phyloP scores from a whole-genome alignment of 2,329 filamentous ascomycete genomes.

The Fusarium sp. region DNA sequence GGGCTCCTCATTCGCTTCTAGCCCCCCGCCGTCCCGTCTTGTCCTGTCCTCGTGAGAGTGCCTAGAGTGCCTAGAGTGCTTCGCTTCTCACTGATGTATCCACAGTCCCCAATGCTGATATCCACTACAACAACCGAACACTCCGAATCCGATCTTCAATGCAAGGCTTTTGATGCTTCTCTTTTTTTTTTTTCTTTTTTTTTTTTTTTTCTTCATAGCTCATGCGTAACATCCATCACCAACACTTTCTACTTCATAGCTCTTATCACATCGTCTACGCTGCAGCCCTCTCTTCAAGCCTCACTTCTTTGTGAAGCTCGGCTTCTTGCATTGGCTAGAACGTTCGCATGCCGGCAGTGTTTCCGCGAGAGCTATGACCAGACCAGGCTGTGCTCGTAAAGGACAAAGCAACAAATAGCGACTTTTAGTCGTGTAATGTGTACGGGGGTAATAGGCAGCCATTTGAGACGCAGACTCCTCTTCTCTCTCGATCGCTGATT shows the following conservation, averaged over 20 bases:
- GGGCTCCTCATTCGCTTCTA: conserved; percentile 33
- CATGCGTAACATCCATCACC: not conserved
- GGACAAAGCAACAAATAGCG: not conserved
- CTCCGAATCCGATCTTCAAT: conserved; percentile 34
- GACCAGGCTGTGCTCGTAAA: conserved; percentile 33
- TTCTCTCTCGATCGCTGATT: conserved; percentile 8
- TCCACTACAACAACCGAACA: conserved; percentile 29
- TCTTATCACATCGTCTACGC: conserved; percentile 17
- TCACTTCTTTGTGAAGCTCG: conserved; percentile 25
- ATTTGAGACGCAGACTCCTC: conserved; percentile 1
- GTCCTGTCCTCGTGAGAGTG: conserved; percentile 21
- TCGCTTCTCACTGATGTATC: not conserved
- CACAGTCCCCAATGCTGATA: conserved; percentile 7
- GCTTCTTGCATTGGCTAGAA: conserved; percentile 33
- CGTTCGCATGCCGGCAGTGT: conserved; percentile 21
- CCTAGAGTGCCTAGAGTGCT: not conserved
- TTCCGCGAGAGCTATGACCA: conserved; percentile 28
- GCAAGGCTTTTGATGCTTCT: conserved; percentile 21
- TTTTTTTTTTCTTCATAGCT: conserved; percentile 1
- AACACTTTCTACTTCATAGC: conserved; percentile 18
- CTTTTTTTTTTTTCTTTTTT: not conserved
- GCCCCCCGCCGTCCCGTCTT: conserved; percentile 2
- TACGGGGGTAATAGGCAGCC: conserved; percentile 25
- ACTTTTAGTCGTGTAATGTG: not conserved
- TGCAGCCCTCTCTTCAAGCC: conserved; percentile 25